phyloP scores from a whole-genome alignment of 2,329 filamentous ascomycete genomes.

The Xenosphaeropsis pyriputrescens region DNA sequence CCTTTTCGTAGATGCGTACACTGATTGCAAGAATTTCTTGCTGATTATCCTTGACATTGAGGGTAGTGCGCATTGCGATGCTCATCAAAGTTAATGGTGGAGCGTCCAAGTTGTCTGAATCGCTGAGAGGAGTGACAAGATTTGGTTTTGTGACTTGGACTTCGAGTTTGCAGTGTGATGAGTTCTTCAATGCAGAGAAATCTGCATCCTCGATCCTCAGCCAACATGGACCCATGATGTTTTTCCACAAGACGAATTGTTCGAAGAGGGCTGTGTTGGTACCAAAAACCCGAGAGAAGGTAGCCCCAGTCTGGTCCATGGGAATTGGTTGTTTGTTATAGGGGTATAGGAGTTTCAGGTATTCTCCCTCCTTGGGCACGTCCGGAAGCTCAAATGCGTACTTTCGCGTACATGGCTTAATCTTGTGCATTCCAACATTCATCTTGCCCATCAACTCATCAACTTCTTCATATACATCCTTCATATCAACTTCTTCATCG shows the following conservation, averaged over 20 bases:
- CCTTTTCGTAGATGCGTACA: conserved; percentile 81
- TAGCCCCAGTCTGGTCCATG: conserved; percentile 62
- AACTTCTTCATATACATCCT: conserved; percentile 81
- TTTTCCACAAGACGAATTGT: conserved; percentile 97
- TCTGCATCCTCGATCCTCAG: conserved; percentile 78
- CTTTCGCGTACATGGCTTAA: conserved; percentile 78
- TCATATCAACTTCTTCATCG: conserved; percentile 68
- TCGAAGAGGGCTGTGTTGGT: conserved; percentile 90
- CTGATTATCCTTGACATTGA: conserved; percentile 88
- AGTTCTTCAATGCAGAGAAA: conserved; percentile 74
- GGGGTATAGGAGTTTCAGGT: conserved; percentile 90
- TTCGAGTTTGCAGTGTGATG: conserved; percentile 95
- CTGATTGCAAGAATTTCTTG: conserved; percentile 90
- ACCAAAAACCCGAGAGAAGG: conserved; percentile 88
- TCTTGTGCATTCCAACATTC: conserved; percentile 80
- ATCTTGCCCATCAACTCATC: conserved; percentile 77
- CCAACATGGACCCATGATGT: conserved; percentile 98
- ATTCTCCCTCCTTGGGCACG: conserved; percentile 78
- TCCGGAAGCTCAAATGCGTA: conserved; percentile 89
- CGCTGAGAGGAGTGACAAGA: conserved; percentile 55
- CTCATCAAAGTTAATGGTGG: conserved; percentile 96
- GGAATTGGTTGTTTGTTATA: conserved; percentile 71
- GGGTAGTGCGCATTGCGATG: conserved; percentile 70
- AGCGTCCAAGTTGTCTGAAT: conserved; percentile 67
- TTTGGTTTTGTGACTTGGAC: conserved; percentile 68